phyloP scores from a whole-genome alignment of 331 rosid species.

The Phaseolus coccineus region DNA sequence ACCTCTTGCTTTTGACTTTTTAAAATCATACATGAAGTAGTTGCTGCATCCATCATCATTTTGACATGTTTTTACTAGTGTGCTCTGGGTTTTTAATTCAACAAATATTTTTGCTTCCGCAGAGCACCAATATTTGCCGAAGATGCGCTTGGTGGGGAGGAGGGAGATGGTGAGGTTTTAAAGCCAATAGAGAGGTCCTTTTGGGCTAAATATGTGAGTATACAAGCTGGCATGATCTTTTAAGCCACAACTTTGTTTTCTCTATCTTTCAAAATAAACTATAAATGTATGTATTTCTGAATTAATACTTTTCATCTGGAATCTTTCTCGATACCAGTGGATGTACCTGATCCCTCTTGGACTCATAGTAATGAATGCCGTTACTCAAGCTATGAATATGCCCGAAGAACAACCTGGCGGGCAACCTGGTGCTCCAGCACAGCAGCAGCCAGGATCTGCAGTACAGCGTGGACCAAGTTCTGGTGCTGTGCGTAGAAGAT shows the following conservation, averaged over 20 bases:
- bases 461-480: conserved; percentile 81
- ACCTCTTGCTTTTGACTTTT: conserved; percentile 29
- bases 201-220: conserved; percentile 98
- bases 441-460: conserved; percentile 63
- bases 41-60: conserved; percentile 28
- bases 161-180: conserved; percentile 73
- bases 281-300: background rate
- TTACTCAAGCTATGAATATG: conserved; percentile 98
- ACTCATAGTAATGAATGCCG: conserved; percentile 90
- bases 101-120: conserved; percentile 40
- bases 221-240: conserved; percentile 27
- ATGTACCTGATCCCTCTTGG: conserved; percentile 98
- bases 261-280: background rate
- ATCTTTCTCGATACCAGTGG: conserved; percentile 70
- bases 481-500: conserved; percentile 75
- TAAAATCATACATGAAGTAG: conserved; percentile 21
- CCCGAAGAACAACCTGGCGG: conserved; percentile 85
- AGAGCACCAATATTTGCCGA: conserved; percentile 88
- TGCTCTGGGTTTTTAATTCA: conserved; percentile 1
- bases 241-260: background rate
- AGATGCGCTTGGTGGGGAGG: conserved; percentile 75
- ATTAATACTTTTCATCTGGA: conserved; percentile 19
- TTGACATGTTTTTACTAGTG: conserved; percentile 14
- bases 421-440: conserved; percentile 51
- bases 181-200: conserved; percentile 81